Evolutionary conservation across 495 filamentous ascomycete genomes (phyloP), one percentile per base, ranked within the genome.

Genomic region (Podospora conica): DNA sequence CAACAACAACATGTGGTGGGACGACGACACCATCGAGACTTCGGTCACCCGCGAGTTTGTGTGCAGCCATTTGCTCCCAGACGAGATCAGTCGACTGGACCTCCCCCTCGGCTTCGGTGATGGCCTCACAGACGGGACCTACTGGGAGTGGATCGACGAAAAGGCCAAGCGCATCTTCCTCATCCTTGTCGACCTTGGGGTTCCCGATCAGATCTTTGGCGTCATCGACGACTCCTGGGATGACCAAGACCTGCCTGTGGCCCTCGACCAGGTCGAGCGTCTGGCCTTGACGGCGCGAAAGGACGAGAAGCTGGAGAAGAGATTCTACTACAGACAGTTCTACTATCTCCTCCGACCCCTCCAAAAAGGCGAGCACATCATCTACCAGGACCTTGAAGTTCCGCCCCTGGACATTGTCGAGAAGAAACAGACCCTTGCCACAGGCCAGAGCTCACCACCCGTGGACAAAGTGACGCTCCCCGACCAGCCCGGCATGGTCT

Each of bases 111-210:
- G 84, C 20, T 96, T 95, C 77, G 93, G 92, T n/a, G 92, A 93
- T 71, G 91, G 89, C 12, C 76, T 97, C 68, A 97, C 93, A 1
- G 91, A 92, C 70, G 88, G 91, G 68, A 96, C 92, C 1, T 98
- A 97, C 72, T 87, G 91, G 76, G 93, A 97, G 69, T 96, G 91
- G 90, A 96, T 98, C 65, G 80, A 96, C 60, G 79, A 89, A 66
- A 90, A 88, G 69, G 88, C 91, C 4, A 89, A 85, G 68, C 85
- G 87, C 63, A 83, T 96, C 61, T 98, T 96, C 69, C 82, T 98
- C 31, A 90, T 93, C 31, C 83, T 97, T 31, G 82, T 87, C 53
- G 89, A 93, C 64, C 81, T 96, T 59, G 91, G 89, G 0, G 85
- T 92, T 12, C 88, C 93, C 0, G 88, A 92, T 65, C 89, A 89